Base-by-base conservation (phyloP, 257 asterid genomes). In the Vinca minor region DNA sequence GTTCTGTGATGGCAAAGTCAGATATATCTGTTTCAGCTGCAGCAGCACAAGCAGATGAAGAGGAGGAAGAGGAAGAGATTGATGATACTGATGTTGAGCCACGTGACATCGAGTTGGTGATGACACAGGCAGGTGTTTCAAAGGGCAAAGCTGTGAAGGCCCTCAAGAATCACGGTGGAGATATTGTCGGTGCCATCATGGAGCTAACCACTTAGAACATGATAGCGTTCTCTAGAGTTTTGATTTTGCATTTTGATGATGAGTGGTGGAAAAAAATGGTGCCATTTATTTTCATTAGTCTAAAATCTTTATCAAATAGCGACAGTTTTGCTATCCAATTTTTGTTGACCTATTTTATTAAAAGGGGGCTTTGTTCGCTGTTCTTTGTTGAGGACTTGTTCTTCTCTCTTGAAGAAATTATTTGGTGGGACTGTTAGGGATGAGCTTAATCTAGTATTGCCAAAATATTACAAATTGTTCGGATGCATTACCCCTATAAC, bases 101-200 rank as follows among this genome's bases (percentile, higher is more conserved):
- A 20, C 86, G 86, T 3, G 97, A 87, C 76, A 77, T 90, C 57
- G 97, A 85, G 29, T 76, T 90, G 84, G 96, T 91, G 46, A 81
- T 81, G 97, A 87, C 97, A 18, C 97, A 91, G 75, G 96, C 97
- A 4, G 91, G 95, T 1, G 97, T 85, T 34, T 75, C 95, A 15
- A 84, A 74, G 84, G 1, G 65, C 77, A 87, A 81, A 79, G 96
- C 97, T 64, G 94, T 91, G 10, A 83, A 82, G 75, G 97, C 95
- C 66, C 96, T 91, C 69, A 87, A 83, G 84, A 55, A 82, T 62
- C 79, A 85, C 74, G 29, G 12, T 69, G 97, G 96, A 15, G 97
- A 91, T 80, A 91, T 91, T 60, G 96, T 90, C 53, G 78, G 93
- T 68, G 97, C 97, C 39, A 87, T 90, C 69, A 90, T 90, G 97